Conservation (phyloP, 208 protist species). For the Histomonas meleagridis region DNA sequence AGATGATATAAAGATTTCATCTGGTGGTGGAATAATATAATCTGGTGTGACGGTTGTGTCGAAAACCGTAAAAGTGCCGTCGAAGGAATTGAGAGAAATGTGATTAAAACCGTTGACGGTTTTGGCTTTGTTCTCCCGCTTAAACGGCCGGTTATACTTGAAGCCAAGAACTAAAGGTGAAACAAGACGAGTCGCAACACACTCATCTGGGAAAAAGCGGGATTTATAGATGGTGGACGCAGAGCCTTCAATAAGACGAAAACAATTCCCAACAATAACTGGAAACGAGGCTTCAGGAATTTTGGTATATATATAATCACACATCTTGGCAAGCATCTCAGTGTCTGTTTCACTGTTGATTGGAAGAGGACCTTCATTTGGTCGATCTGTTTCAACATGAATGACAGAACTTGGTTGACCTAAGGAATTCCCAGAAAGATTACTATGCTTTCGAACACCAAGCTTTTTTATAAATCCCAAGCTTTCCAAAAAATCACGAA, state of each 20-base stretch:
- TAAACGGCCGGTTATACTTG: background rate
- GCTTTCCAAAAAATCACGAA: background rate
- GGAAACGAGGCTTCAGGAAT: background rate
- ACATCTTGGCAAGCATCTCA: background rate
- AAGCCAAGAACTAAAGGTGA: background rate
- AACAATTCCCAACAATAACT: background rate
- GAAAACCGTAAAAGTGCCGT: background rate
- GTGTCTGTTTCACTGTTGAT: background rate
- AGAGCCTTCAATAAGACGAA: background rate
- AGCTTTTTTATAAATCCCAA: background rate
- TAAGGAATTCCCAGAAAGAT: background rate
- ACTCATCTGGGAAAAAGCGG: background rate
- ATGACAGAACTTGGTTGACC: background rate
- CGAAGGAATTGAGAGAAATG: background rate
- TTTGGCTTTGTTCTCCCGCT: background rate
- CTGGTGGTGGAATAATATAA: conserved; percentile 3
- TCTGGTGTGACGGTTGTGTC: background rate
- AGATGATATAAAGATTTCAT: background rate
- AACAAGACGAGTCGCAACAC: background rate
- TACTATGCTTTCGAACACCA: background rate
- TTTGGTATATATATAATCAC: background rate
- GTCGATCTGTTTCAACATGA: background rate
- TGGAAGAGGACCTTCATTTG: background rate
- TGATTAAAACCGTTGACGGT: no score
- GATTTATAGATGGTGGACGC: background rate